Evolutionary conservation across 164 flowering plant species (phyloP), one percentile per base, ranked within the genome.

Genomic region (Pachysandra terminalis): DNA sequence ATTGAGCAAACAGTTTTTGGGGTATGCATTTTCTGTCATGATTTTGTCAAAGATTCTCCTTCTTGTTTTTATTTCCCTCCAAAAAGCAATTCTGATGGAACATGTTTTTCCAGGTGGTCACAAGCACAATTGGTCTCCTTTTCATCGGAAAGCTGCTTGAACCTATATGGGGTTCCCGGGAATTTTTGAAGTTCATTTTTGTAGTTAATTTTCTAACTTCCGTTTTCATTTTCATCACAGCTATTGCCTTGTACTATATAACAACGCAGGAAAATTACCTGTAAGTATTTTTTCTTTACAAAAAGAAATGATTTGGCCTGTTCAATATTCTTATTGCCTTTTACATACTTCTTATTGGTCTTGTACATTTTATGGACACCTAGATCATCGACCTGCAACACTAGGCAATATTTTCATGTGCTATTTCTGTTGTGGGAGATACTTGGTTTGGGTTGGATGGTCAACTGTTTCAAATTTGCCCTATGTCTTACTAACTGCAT

Each of bases 91-190:
- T 69, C 64, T 81, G 59, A 69, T 62, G 9, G 26, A 48, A 21
- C n/a, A 48, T 41, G 51, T 64, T 35, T 75, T 75, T 77, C 56
- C 77, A 96, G 99, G 83, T 84, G 67, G 73, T 83, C 49, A 45
- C 80, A 53, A 86, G 91, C 83, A 78, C 83, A 9, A 19, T 91
- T 71, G 96, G 90, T 74, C 91, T 96, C 61, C 96, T 96, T 72
- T 83, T 96, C 71, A 69, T 90, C 68, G 97, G 99, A 71, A 93
- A 84, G 82, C 74, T 93, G 83, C 96, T 96, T 71, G 96, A 96
- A 69, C 99, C 98, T 28, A 79, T 93, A 41, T 96, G 99, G 98
- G 99, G 99, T 59, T 82, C 99, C 55, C 85, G 78, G 77, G 99
- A 96, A 71, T 93, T 96, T 78, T 75, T 90, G 75, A 96, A 96